Evolutionary conservation across 2,329 filamentous ascomycete species (phyloP).

Genomic region (Alternaria tenuissima): DNA sequence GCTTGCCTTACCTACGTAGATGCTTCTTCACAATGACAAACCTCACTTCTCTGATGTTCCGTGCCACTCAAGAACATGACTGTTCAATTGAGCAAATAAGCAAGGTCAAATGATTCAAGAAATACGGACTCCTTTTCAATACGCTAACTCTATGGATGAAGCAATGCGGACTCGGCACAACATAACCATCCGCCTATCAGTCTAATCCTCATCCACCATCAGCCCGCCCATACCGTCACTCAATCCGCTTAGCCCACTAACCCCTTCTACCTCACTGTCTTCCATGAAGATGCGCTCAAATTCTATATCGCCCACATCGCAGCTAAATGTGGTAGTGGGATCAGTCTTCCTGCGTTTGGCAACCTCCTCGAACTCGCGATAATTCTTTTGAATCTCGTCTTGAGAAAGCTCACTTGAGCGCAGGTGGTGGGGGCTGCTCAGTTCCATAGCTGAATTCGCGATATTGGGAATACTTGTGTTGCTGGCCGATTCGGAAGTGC

Average conservation of each 20-base stretch:
- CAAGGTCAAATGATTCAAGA: background rate
- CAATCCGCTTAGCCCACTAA: slow-evolving; percentile 7
- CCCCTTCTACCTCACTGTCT: slow-evolving; percentile 14
- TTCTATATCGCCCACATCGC: slow-evolving; percentile 20
- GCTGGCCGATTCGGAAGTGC: background rate
- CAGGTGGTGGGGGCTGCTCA: background rate
- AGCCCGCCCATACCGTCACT: slow-evolving; percentile 12
- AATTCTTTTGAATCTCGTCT: slow-evolving; percentile 26
- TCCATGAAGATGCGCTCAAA: slow-evolving; percentile 33
- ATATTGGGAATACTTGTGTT: background rate
- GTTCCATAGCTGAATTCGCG: background rate
- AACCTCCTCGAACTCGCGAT: slow-evolving; percentile 21
- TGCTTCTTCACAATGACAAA: background rate
- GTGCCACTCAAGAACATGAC: too few relatives aligned
- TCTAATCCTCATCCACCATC: background rate
- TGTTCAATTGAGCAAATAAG: background rate
- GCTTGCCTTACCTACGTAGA: too few relatives aligned
- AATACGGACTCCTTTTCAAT: background rate
- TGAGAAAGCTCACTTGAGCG: slow-evolving; percentile 13
- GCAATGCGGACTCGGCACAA: background rate
- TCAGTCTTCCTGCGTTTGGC: slow-evolving; percentile 7
- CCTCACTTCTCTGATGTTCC: too few relatives aligned
- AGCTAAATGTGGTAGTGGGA: background rate
- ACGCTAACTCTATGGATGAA: background rate
- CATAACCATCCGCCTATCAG: too few relatives aligned